These are phyloP conservation scores for Daldinia grandis DNA, from an alignment of 495 filamentous ascomycete species.

Conservation along the genomic window DNA sequence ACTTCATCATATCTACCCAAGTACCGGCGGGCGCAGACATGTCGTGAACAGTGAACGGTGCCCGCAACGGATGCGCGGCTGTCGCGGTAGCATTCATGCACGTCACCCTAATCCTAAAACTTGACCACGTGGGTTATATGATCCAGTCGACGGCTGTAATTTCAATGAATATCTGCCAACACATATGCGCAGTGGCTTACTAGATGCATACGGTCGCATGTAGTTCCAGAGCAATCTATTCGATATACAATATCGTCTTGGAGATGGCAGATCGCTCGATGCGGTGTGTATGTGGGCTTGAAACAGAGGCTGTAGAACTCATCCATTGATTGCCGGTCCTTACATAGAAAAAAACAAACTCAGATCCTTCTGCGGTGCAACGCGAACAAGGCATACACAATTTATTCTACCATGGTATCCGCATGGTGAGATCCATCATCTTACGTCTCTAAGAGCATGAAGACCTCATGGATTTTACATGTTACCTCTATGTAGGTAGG, in stretches of 20 bases:
- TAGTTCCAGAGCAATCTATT: conserved; percentile 32
- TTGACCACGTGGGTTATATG: conserved; percentile 37
- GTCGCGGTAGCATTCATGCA: conserved; percentile 36
- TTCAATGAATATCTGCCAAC: conserved; percentile 1
- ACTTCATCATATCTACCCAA: conserved; percentile 85
- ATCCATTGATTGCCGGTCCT: conserved; percentile 6
- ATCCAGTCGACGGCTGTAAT: conserved; percentile 22
- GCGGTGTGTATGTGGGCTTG: conserved; percentile 15
- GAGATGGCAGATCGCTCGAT: conserved; percentile 24
- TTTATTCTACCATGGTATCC: conserved; percentile 10
- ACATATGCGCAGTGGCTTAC: conserved; percentile 30
- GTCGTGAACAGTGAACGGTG: conserved; percentile 33
- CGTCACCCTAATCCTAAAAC: conserved; percentile 33
- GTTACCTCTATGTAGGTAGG: neutral
- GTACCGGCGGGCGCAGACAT: conserved; percentile 54
- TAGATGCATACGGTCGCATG: conserved; percentile 25
- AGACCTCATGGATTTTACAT: conserved; percentile 11
- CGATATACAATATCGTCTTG: conserved; percentile 17
- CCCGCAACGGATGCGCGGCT: conserved; percentile 25
- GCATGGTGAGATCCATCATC: conserved; percentile 7
- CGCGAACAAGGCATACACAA: conserved; percentile 2
- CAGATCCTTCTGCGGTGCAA: conserved; percentile 38
- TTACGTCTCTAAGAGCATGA: neutral
- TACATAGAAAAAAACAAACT: conserved; percentile 5
- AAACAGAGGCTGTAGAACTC: neutral